These are phyloP conservation scores for Centrapalus pauciflorus DNA, from an alignment of 129 eudicot species.

Conservation along the genomic window DNA sequence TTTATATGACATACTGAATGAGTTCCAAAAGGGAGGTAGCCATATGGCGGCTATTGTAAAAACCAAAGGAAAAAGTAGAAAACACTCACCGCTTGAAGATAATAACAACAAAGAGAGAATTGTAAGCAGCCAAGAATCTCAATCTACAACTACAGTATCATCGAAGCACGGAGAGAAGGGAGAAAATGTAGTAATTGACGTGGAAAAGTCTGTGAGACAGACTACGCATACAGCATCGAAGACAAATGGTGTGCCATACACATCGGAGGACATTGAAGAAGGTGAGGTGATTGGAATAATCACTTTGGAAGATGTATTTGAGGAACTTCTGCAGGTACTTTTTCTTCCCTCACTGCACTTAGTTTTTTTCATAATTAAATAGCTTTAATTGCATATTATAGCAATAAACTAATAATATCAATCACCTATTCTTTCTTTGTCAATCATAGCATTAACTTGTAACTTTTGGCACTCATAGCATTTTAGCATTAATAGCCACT, in stretches of 20 bases:
- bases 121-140: slow-evolving; percentile 20
- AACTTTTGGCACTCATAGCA: too few relatives aligned
- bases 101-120: slow-evolving; percentile 36
- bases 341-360: not conserved
- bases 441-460: too few relatives aligned
- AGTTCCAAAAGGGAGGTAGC: slow-evolving; percentile 97
- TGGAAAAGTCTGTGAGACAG: slow-evolving; percentile 43
- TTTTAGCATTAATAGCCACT: too few relatives aligned
- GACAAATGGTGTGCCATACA: slow-evolving; percentile 32
- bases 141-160: slow-evolving; percentile 35
- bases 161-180: slow-evolving; percentile 37
- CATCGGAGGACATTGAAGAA: slow-evolving; percentile 65
- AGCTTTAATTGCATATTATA: not conserved
- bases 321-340: slow-evolving; percentile 94
- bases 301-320: slow-evolving; percentile 97
- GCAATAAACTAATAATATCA: slow-evolving; percentile 14
- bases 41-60: slow-evolving; percentile 99
- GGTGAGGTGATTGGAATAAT: slow-evolving; percentile 93
- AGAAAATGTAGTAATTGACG: slow-evolving; percentile 55
- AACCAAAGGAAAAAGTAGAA: slow-evolving; percentile 44
- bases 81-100: slow-evolving; percentile 33
- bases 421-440: too few relatives aligned
- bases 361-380: too few relatives aligned
- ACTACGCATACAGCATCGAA: slow-evolving; percentile 3
- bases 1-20: slow-evolving; percentile 89